Conservation (phyloP, 352 stramenopile genomes). For the Globisporangium spinosum region DNA sequence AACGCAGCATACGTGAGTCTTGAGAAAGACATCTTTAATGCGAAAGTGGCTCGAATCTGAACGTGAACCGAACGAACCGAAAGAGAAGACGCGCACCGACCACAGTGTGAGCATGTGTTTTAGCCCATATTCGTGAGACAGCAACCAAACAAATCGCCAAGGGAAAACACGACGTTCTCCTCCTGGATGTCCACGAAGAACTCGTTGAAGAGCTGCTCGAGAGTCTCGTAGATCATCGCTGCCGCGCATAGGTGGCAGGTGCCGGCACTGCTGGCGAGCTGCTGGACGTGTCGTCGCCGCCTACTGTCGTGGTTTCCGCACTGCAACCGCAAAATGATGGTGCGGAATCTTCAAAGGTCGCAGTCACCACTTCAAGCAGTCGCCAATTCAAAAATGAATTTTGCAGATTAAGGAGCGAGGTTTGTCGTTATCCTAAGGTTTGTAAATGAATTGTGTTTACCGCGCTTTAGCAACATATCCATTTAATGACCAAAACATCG, state of each 20-base stretch:
- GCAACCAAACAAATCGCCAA: conserved; percentile 59
- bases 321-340: neutral
- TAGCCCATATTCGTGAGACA: neutral
- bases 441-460: neutral
- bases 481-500: neutral
- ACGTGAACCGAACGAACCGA: too few species aligned
- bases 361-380: neutral
- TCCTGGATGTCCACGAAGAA: conserved; percentile 63
- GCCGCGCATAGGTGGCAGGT: neutral
- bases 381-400: neutral
- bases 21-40: conserved; percentile 58
- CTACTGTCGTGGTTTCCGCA: neutral
- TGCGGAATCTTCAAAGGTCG: conserved; percentile 7
- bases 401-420: neutral
- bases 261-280: neutral
- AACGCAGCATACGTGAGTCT: conserved; percentile 35
- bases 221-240: conserved; percentile 49
- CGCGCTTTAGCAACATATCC: neutral
- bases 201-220: conserved; percentile 55
- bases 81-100: neutral
- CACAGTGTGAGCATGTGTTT: neutral
- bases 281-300: neutral
- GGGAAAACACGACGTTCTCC: conserved; percentile 55
- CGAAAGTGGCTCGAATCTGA: conserved; percentile 67
- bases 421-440: neutral